Evolutionary conservation across 805 yeast genomes (phyloP), one percentile per base, ranked within the genome.

Genomic region (Yarrowia osloensis): DNA sequence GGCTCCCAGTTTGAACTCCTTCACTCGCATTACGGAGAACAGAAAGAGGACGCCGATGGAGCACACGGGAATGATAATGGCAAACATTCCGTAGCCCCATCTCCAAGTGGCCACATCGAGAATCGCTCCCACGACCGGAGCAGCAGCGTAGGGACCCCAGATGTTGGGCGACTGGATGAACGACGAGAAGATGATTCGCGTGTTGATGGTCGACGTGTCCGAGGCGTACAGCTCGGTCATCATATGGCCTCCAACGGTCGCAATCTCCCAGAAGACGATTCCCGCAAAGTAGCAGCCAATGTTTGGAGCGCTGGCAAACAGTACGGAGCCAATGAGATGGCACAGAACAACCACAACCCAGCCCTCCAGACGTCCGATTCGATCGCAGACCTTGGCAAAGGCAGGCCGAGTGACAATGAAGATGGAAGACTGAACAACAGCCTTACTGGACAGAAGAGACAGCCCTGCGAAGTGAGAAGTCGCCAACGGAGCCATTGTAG

Each of bases 11-110:
- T 28, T n/a, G 17, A 24, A 4, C 7, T 57, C 63, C 15, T 40
- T 40, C 21, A 57, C 37, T 40, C 63, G 12, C 63, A 57, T 57
- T 9, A 33, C 5, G 5, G 49, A 4, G 21, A 57, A 40, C 26
- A 40, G 7, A 6, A 40, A 11, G 11, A 57, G 19, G 9, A 28
- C 37, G 2, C 63, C 63, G 1, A 57, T 13, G 3, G 49, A 39
- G 21, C 37, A 39, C 2, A 39, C 77, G 3, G 84, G 83, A 70
- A 77, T 75, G 37, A 82, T 77, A 54, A 82, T 79, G 26, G 81
- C 78, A 71, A 81, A 81, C 73, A 80, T 77, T 66, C 84, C 84
- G 70, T 77, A 81, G 42, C 82, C 85, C 85, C 85, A 82, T 75
- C 83, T 76, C 85, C 85, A 82, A 24, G 80, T 79, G 49, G 81